Evolutionary conservation across 345 rosid species (phyloP).

Genomic region (Angophora floribunda): DNA sequence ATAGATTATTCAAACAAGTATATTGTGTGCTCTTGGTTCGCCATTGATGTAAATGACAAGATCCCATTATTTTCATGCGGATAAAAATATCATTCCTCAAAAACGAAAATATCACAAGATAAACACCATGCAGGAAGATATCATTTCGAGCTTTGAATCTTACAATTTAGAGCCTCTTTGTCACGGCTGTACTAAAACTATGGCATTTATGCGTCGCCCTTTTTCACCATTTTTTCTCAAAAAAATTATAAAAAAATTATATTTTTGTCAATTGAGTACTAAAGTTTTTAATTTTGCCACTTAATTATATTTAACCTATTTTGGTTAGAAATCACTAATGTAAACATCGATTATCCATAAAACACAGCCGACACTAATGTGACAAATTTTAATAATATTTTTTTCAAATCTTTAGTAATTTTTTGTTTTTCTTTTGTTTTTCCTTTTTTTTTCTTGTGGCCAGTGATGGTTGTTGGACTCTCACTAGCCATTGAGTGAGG

Average conservation of each 20-base stretch:
- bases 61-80: background rate
- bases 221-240: background rate
- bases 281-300: too few relatives aligned
- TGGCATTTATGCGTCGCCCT: background rate
- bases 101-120: background rate
- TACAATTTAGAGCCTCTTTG: background rate
- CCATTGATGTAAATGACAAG: background rate
- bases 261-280: accelerated
- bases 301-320: too few relatives aligned
- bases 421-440: too few relatives aligned
- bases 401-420: too few relatives aligned
- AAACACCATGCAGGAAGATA: background rate
- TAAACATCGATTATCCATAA: accelerated
- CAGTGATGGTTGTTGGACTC: too few relatives aligned
- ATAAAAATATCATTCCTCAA: background rate
- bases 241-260: too few relatives aligned
- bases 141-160: background rate
- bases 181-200: background rate
- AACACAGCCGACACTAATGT: too few relatives aligned
- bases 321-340: background rate
- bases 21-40: background rate
- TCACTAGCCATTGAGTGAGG: too few relatives aligned
- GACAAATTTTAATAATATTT: too few relatives aligned
- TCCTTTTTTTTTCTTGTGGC: too few relatives aligned
- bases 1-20: background rate